These are phyloP conservation scores for Penicillium malachiteum DNA, from an alignment of 495 filamentous ascomycete species.

Conservation along the genomic window DNA sequence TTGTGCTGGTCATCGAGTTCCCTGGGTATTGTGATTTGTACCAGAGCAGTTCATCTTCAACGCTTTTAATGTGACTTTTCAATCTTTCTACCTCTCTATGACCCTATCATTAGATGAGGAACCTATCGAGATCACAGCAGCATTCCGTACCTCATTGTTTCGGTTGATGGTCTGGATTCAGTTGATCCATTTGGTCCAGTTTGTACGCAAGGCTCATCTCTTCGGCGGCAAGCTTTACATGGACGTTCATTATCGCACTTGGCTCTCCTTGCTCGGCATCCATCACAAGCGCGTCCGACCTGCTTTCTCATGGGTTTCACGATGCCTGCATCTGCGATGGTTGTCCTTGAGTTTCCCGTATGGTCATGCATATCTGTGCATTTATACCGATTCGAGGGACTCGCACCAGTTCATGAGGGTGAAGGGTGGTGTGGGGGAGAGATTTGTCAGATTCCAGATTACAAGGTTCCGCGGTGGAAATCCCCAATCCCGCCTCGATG, in stretches of 20 bases:
- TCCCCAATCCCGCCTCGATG: not conserved
- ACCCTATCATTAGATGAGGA: not conserved
- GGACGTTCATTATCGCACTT: conserved; percentile 9
- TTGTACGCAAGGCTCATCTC: conserved; percentile 1
- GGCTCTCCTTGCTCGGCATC: conserved; percentile 3
- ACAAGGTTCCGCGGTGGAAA: not conserved
- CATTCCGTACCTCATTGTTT: too few species aligned
- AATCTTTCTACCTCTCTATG: conserved; percentile 4
- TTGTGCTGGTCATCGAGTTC: not conserved
- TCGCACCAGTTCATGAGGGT: not conserved
- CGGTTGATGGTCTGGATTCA: not conserved
- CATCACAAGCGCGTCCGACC: conserved; percentile 3
- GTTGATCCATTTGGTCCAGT: not conserved
- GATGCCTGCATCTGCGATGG: too few species aligned
- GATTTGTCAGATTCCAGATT: not conserved
- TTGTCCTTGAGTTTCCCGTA: not conserved
- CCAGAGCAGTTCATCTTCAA: not conserved
- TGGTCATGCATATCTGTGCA: not conserved
- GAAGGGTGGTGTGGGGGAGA: not conserved
- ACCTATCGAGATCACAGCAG: too few species aligned
- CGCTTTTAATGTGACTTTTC: not conserved
- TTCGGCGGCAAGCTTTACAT: conserved; percentile 2
- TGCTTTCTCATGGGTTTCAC: conserved; percentile 4
- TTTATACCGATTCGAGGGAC: not conserved
- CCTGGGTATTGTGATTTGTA: not conserved